A percentile compares a stretch with the other conserved stretches of the same genome.
Conservation (phyloP, 176 grass and related monocot species). For the Bromus sterilis region DNA sequence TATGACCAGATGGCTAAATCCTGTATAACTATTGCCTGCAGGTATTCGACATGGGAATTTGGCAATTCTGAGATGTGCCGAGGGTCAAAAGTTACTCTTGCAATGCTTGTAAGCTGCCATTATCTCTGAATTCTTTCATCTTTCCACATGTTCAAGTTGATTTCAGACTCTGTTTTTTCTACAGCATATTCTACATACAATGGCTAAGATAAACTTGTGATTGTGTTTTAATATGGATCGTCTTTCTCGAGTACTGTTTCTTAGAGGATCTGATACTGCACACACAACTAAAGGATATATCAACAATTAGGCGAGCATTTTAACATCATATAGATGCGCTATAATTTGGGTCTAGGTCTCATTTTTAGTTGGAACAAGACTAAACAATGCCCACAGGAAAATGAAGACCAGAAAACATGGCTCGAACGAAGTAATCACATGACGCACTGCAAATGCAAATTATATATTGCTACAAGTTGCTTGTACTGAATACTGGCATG, state of each 20-base stretch:
- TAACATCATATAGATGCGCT: background rate
- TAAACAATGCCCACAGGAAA: background rate
- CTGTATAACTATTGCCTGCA: background rate
- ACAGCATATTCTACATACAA: background rate
- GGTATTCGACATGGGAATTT: background rate
- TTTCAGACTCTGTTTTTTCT: background rate
- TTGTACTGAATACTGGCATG: background rate
- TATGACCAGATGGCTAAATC: background rate
- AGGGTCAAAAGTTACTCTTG: background rate
- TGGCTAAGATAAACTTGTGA: background rate
- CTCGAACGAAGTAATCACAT: background rate
- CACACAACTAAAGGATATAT: background rate
- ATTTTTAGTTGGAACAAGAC: background rate
- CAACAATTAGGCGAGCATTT: background rate
- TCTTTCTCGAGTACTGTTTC: background rate
- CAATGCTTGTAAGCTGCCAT: conserved; percentile 1
- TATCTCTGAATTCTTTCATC: background rate
- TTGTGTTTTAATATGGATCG: background rate
- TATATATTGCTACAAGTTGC: background rate
- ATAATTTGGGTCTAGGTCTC: background rate
- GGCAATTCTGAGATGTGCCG: background rate
- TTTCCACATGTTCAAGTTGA: background rate
- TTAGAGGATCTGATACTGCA: background rate
- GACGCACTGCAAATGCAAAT: background rate
- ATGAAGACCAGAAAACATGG: background rate